Evolutionary conservation across 805 yeast species (phyloP).

Genomic region (Diddensiella transvaalensis): DNA sequence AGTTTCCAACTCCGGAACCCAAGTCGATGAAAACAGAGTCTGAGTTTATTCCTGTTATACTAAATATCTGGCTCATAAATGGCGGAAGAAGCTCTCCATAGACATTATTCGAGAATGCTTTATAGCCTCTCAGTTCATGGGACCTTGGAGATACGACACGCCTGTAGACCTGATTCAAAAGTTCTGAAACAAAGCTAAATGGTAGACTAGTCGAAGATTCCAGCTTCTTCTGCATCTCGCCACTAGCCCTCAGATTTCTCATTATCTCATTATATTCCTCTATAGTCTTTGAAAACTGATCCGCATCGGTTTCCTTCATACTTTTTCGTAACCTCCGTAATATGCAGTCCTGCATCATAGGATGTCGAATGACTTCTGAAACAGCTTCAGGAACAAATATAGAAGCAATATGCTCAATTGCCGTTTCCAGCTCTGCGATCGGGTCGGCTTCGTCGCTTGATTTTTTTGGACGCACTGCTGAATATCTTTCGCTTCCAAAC

Average conservation of each 20-base stretch:
- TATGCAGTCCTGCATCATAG: conserved; percentile 32
- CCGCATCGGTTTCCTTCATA: conserved; percentile 29
- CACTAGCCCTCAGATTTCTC: conserved; percentile 33
- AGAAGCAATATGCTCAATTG: conserved; percentile 43
- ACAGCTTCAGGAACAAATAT: conserved; percentile 41
- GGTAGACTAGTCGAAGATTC: conserved; percentile 21
- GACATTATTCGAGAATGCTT: conserved; percentile 85
- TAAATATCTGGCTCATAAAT: conserved; percentile 64
- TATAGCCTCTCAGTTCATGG: conserved; percentile 59
- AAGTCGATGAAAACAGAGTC: conserved; percentile 71
- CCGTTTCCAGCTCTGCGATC: conserved; percentile 54
- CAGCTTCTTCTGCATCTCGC: conserved; percentile 34
- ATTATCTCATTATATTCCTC: conserved; percentile 45
- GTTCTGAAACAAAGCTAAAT: conserved; percentile 51
- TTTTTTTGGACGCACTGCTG: conserved; percentile 15
- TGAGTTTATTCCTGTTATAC: conserved; percentile 52
- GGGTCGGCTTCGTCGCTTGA: conserved; percentile 53
- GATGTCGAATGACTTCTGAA: conserved; percentile 28
- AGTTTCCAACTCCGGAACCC: conserved; percentile 94
- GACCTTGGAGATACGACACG: conserved; percentile 77
- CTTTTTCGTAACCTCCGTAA: conserved; percentile 31
- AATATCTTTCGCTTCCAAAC: conserved; percentile 21
- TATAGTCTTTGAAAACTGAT: conserved; percentile 35
- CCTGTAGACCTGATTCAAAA: conserved; percentile 68
- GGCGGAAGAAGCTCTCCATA: conserved; percentile 87